Evolutionary conservation across 1,284 basidiomycete genomes (phyloP).

Genomic region (Papiliotrema terrestris): DNA sequence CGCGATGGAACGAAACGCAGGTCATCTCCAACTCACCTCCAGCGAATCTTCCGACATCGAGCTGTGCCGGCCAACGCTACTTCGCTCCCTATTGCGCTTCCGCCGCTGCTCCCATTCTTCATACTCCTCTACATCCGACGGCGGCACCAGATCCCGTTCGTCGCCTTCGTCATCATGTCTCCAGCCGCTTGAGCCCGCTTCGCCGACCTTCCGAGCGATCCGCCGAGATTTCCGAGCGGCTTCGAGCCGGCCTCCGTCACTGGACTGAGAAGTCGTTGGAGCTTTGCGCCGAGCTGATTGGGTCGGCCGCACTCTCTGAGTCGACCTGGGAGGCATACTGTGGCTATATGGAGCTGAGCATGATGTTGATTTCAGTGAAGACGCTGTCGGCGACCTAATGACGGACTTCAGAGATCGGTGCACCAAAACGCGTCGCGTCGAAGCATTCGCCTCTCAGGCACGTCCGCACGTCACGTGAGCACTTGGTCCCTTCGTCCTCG

Average conservation of each 20-base stretch:
- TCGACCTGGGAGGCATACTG: background rate
- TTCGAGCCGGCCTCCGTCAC: background rate
- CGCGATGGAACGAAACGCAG: too few species aligned
- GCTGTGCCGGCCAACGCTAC: background rate
- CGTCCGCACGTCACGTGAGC: too few species aligned
- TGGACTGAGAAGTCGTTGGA: background rate
- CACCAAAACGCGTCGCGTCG: too few species aligned
- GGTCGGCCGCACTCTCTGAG: background rate
- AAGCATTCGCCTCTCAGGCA: too few species aligned
- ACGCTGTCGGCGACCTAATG: too few species aligned
- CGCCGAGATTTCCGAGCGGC: conserved; percentile 1
- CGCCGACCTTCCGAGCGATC: conserved; percentile 2
- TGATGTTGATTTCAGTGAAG: background rate
- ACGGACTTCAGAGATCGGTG: too few species aligned
- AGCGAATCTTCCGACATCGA: too few species aligned
- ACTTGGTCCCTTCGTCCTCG: too few species aligned
- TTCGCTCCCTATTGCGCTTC: conserved; percentile 3
- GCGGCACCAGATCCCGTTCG: conserved; percentile 33
- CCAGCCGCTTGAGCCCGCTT: conserved; percentile 1
- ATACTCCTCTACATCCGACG: conserved; percentile 42
- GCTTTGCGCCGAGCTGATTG: background rate
- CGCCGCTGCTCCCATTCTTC: conserved; percentile 29
- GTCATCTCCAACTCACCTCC: too few species aligned
- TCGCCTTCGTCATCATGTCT: conserved; percentile 5
- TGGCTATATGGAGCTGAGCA: background rate